phyloP scores from a whole-genome alignment of 176 grass and related monocot genomes.

The Typha latifolia region DNA sequence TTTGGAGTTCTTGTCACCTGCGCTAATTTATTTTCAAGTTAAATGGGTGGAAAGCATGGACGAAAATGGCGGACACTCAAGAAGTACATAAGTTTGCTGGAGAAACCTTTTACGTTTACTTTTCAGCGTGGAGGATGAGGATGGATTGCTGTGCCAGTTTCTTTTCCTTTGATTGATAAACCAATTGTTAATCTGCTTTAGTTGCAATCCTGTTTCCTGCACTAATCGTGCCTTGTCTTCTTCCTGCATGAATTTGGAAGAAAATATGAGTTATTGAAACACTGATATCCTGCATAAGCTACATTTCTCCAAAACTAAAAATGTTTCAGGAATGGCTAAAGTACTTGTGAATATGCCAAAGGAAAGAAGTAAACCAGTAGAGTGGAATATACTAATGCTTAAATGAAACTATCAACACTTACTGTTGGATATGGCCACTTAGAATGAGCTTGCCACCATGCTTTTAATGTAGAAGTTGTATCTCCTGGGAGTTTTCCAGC shows the following conservation, averaged over 20 bases:
- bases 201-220: conserved; percentile 57
- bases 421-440: conserved; percentile 81
- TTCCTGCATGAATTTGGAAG: conserved; percentile 29
- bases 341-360: background rate
- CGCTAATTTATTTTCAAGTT: background rate
- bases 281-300: background rate
- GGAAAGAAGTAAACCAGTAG: too few relatives aligned
- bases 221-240: conserved; percentile 69
- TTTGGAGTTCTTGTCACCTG: background rate
- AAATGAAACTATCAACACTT: background rate
- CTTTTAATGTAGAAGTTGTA: conserved; percentile 55
- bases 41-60: background rate
- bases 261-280: background rate
- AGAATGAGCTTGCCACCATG: conserved; percentile 64
- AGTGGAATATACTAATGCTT: conserved; percentile 5
- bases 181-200: conserved; percentile 74
- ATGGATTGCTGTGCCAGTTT: conserved; percentile 70
- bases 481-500: conserved; percentile 67
- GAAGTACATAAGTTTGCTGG: background rate
- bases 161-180: conserved; percentile 76
- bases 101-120: conserved; percentile 64
- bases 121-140: conserved; percentile 47
- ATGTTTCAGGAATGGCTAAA: too few relatives aligned
- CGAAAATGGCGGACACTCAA: background rate
- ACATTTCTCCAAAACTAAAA: background rate